A percentile compares a stretch with the other conserved stretches of the same genome.
These are phyloP conservation scores for Mortierella claussenii DNA, from an alignment of 192 early-diverging fungal species.

Conservation along the genomic window DNA sequence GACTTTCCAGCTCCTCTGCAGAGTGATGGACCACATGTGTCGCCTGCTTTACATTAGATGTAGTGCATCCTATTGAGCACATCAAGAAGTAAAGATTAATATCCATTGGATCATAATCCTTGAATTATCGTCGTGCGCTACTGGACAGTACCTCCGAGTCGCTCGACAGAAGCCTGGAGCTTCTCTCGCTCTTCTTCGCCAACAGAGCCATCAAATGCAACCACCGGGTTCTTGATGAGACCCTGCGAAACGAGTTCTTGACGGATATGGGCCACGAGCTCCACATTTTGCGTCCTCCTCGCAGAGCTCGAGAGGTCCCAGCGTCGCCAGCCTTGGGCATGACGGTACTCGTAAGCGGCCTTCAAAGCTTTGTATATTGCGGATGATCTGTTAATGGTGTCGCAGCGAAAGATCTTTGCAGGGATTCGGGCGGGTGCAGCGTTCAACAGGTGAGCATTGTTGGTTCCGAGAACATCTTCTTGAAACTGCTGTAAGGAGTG, in stretches of 20 bases:
- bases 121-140: too few relatives aligned
- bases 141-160: conserved; percentile 63
- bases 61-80: conserved; percentile 33
- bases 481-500: conserved; percentile 64
- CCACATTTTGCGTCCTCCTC: conserved; percentile 42
- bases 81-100: background rate
- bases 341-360: conserved; percentile 57
- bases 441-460: conserved; percentile 2
- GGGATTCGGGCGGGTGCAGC: conserved; percentile 56
- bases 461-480: conserved; percentile 59
- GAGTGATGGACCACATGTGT: conserved; percentile 63
- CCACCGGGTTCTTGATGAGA: conserved; percentile 48
- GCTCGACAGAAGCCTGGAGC: conserved; percentile 36
- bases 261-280: conserved; percentile 55
- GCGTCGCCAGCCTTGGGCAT: conserved; percentile 47
- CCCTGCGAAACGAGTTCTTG: conserved; percentile 31
- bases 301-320: conserved; percentile 56
- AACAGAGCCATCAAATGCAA: conserved; percentile 55
- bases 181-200: conserved; percentile 42
- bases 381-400: conserved; percentile 17
- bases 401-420: conserved; percentile 58
- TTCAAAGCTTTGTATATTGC: conserved; percentile 56
- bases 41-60: conserved; percentile 28
- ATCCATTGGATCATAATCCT: too few relatives aligned
- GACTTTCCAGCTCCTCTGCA: conserved; percentile 53